Conservation (phyloP, 148 eudicot species). For the Fagopyrum esculentum region DNA sequence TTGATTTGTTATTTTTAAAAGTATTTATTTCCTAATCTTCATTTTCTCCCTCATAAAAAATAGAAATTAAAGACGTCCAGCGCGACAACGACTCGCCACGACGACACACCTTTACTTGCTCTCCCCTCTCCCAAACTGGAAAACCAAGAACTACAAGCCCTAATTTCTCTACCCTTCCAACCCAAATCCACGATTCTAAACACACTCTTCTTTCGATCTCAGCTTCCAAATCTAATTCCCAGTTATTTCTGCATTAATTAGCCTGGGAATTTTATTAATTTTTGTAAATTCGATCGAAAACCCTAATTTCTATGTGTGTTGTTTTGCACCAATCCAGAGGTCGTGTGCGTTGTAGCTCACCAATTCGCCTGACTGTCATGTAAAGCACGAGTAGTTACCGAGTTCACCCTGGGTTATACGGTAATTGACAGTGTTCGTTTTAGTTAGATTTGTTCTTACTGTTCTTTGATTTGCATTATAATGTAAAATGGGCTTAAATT, state of each 20-base stretch:
- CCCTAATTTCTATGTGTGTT: neutral
- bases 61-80: conserved; percentile 13
- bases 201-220: neutral
- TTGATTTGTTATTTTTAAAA: neutral
- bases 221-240: neutral
- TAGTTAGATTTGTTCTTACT: neutral
- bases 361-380: neutral
- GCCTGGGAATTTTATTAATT: neutral
- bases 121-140: neutral
- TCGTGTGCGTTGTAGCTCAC: neutral
- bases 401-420: neutral
- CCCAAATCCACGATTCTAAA: conserved; percentile 6
- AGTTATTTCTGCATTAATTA: neutral
- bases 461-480: conserved; percentile 4
- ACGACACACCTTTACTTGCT: conserved; percentile 22
- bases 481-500: neutral
- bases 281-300: neutral
- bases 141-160: conserved; percentile 21
- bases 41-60: conserved; percentile 1
- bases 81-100: conserved; percentile 36
- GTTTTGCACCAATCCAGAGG: neutral
- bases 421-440: neutral
- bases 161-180: conserved; percentile 21
- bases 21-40: neutral
- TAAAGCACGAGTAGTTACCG: neutral